These are phyloP conservation scores for Tinospora cordifolia DNA, from an alignment of 164 flowering plant genomes.

Conservation along the genomic window DNA sequence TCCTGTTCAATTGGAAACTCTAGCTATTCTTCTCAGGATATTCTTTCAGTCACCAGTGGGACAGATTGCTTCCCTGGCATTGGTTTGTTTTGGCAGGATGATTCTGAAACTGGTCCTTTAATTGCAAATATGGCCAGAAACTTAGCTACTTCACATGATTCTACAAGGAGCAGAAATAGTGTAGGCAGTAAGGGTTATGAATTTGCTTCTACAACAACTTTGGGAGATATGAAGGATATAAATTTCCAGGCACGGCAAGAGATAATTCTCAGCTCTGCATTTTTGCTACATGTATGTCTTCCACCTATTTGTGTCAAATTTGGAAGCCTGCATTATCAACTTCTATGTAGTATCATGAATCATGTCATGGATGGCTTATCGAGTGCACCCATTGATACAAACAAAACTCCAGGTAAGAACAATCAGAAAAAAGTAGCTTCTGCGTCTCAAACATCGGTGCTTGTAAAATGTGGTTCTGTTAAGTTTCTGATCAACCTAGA, in stretches of 20 bases:
- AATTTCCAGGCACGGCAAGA: constrained; percentile 44
- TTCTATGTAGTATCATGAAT: constrained; percentile 35
- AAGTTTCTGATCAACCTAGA: constrained; percentile 41
- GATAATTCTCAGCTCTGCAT: constrained; percentile 58
- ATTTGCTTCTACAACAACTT: constrained; percentile 57
- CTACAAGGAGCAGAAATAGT: constrained; percentile 27
- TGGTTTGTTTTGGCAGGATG: constrained; percentile 70
- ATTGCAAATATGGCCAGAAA: constrained; percentile 49
- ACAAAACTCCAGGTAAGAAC: constrained; percentile 4
- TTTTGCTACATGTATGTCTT: constrained; percentile 44
- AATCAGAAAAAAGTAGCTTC: constrained; percentile 17
- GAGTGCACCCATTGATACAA: constrained; percentile 15
- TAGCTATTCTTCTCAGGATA: constrained; percentile 33
- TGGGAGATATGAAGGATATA: constrained; percentile 38
- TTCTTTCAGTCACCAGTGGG: constrained; percentile 36
- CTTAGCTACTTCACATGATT: constrained; percentile 49
- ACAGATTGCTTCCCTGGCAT: constrained; percentile 34
- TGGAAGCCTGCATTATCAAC: constrained; percentile 36
- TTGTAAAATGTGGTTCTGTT: constrained; percentile 57
- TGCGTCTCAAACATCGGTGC: constrained; percentile 51
- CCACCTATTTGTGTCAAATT: constrained; percentile 36
- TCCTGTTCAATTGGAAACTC: constrained; percentile 11
- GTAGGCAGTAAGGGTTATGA: constrained; percentile 44
- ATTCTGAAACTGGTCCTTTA: constrained; percentile 63
- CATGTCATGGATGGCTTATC: constrained; percentile 42